Percentiles rank a stretch among this genome's conserved stretches.
Evolutionary conservation across 164 flowering plant genomes (phyloP).

Genomic region (Paratinospora sagittata): DNA sequence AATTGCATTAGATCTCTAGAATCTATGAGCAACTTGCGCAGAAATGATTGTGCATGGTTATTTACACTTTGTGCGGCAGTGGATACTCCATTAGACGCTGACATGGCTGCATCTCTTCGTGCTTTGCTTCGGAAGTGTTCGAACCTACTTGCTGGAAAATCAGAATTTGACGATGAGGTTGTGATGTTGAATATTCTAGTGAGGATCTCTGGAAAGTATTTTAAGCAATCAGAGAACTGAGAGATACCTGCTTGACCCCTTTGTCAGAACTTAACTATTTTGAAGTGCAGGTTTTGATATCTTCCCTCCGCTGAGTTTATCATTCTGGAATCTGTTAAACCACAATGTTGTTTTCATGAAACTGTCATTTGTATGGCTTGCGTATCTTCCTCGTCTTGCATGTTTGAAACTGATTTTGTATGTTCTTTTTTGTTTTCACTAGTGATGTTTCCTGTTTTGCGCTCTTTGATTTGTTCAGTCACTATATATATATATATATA

Average conservation of each 20-base stretch:
- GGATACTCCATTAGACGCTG: slow-evolving; percentile 74
- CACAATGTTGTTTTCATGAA: too few species aligned
- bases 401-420: too few species aligned
- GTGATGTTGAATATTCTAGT: slow-evolving; percentile 70
- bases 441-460: too few species aligned
- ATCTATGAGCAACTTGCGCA: slow-evolving; percentile 25
- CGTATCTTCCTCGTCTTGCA: too few species aligned
- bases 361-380: too few species aligned
- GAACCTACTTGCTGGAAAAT: slow-evolving; percentile 51
- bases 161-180: slow-evolving; percentile 62
- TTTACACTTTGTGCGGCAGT: slow-evolving; percentile 71
- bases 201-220: slow-evolving; percentile 62
- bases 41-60: slow-evolving; percentile 54
- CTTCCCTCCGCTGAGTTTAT: neutral
- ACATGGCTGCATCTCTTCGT: slow-evolving; percentile 59
- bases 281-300: neutral
- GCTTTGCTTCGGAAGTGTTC: slow-evolving; percentile 77
- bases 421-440: too few species aligned
- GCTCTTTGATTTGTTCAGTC: too few species aligned
- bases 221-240: slow-evolving; percentile 50
- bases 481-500: too few species aligned
- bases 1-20: slow-evolving; percentile 41
- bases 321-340: neutral
- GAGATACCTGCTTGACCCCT: too few species aligned
- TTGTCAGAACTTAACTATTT: too few species aligned